Conservation (phyloP, 2,329 filamentous ascomycete genomes). For the Penicillium concentricum region DNA sequence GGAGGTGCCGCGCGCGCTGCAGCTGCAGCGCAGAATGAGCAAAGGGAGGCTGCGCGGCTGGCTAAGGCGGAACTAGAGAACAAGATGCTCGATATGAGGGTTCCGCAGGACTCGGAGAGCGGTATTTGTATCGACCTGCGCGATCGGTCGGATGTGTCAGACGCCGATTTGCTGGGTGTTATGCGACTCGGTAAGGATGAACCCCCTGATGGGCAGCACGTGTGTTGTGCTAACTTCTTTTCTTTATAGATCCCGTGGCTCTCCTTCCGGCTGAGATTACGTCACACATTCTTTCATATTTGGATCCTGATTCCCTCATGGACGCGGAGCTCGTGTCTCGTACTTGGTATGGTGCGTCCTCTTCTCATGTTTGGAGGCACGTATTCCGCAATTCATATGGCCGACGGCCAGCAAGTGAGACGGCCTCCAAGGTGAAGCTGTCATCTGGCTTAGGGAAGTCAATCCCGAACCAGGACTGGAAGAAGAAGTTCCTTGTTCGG, state of each 20-base stretch:
- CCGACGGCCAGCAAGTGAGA: conserved; percentile 38
- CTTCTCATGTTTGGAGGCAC: conserved; percentile 60
- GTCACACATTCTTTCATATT: conserved; percentile 58
- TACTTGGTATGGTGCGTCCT: conserved; percentile 57
- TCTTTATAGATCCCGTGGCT: conserved; percentile 51
- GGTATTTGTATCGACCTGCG: conserved; percentile 49
- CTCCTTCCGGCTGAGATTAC: conserved; percentile 60
- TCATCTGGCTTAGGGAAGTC: conserved; percentile 55
- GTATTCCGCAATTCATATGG: conserved; percentile 60
- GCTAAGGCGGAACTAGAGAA: conserved; percentile 32
- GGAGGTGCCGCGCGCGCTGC: conserved; percentile 48
- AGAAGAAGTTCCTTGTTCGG: conserved; percentile 76
- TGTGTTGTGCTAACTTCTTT: conserved; percentile 9
- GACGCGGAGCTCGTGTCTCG: conserved; percentile 57
- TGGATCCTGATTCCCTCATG: conserved; percentile 58
- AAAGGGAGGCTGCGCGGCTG: conserved; percentile 21
- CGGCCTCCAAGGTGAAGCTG: conserved; percentile 48
- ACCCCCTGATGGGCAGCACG: neutral
- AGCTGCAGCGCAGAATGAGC: conserved; percentile 51
- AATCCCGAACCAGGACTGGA: conserved; percentile 72
- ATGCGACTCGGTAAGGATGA: conserved; percentile 36
- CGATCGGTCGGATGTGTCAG: conserved; percentile 37
- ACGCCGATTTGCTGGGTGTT: conserved; percentile 34
- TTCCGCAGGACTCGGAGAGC: conserved; percentile 48
- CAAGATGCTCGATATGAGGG: conserved; percentile 31